Base-by-base conservation (phyloP, 176 grass and related monocot genomes). In the Rhynchospora tenuis region DNA sequence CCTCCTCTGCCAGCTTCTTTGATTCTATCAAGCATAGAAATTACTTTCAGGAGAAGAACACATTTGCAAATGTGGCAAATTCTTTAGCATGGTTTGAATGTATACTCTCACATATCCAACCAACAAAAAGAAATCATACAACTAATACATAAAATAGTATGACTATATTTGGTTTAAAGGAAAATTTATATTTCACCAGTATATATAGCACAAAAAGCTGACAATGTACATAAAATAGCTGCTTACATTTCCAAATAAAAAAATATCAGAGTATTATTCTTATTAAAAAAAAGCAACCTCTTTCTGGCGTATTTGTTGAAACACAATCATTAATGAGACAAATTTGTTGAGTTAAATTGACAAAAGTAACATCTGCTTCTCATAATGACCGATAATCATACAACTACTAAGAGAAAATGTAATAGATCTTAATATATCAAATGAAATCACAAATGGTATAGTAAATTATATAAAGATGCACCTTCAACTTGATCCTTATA, bases 401-500 rank as follows among this genome's bases (percentile, higher is more conserved):
- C 24, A 76, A 55, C 12, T 5, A 9, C 23, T 29, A 19, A 9
- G 16, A 15, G 27, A 29, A 29, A 77, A 77, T 33, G 23, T 56
- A 77, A 77, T 38, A 38, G 33, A 77, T 56, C 7, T 17, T 45
- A 76, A 28, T 31, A 8, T 55, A 55, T 29, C 52, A 56, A 29
- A 13, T 20, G 3, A 44, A 56, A 59, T 15, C 11, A 83, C 59
- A 64, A 17, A 72, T 72, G 51, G 42, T 16, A 67, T 62, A 63
- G n/a, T 24, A 55, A 83, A 84, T 51, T 4, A 58, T 56, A 1
- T 13, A 24, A 83, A 79, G 76, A 28, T 80, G 59, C 52, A 97
- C 94, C 94, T 92, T 90, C 90, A 91, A 97, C 88, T 92, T 97
- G 94, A 81, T 94, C 88, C 81, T 94, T 97, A 64, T 94, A 97